A percentile compares a stretch with the other conserved stretches of the same genome.
Conservation (phyloP, 176 grass and related monocot species). For the Musa beccarii region DNA sequence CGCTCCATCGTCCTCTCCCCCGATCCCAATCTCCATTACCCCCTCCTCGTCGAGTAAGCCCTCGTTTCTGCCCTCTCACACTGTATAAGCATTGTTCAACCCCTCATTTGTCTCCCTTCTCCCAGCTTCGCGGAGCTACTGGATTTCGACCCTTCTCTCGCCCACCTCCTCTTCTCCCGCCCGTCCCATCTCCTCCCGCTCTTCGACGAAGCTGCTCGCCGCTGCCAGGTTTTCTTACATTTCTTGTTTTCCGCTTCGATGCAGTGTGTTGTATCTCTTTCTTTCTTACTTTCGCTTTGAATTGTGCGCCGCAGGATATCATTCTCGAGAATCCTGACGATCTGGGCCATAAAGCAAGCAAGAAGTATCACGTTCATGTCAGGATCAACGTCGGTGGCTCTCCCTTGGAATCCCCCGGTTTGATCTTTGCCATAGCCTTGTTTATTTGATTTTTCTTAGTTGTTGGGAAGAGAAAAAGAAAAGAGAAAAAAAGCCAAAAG, state of each 20-base stretch:
- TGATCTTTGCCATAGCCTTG: background rate
- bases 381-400: slow-evolving; percentile 58
- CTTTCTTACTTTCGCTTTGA: background rate
- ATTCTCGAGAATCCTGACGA: slow-evolving; percentile 16
- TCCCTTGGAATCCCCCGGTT: slow-evolving; percentile 55
- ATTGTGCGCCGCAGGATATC: slow-evolving; percentile 23
- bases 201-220: slow-evolving; percentile 35
- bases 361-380: slow-evolving; percentile 51
- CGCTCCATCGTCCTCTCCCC: slow-evolving; percentile 43
- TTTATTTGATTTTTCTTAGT: background rate
- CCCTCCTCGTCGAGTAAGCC: slow-evolving; percentile 57
- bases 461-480: background rate
- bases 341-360: background rate
- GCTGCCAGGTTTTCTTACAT: slow-evolving; percentile 25
- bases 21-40: slow-evolving; percentile 43
- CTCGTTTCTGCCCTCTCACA: background rate
- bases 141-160: slow-evolving; percentile 45
- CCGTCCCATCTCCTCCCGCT: slow-evolving; percentile 21
- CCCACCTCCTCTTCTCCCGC: slow-evolving; percentile 29
- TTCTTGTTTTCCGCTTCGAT: background rate
- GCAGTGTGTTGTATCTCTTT: background rate
- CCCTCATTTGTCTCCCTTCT: slow-evolving; percentile 4
- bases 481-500: background rate
- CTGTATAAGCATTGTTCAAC: background rate
- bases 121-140: slow-evolving; percentile 65